Evolutionary conservation across 2,329 filamentous ascomycete genomes (phyloP).

Genomic region (Paraphaeosphaeria minitans): DNA sequence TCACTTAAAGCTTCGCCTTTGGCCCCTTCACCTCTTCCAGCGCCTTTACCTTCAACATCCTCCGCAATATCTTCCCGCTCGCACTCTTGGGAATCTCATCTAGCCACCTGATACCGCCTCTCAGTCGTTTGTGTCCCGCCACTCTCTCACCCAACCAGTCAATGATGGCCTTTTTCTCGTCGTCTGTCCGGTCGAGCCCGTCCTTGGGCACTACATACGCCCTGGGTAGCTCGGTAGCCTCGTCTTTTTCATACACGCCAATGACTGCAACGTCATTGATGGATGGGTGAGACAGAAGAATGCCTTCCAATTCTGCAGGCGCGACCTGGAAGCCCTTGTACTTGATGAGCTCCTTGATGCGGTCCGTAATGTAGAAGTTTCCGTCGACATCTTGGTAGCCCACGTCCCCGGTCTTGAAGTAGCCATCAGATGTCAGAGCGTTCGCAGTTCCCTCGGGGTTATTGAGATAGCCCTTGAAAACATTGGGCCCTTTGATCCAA

Average conservation of each 20-base stretch:
- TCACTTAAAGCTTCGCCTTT: conserved; percentile 52
- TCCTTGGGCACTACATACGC: conserved; percentile 44
- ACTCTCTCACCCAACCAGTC: conserved; percentile 52
- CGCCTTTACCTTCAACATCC: conserved; percentile 51
- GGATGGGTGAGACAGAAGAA: conserved; percentile 49
- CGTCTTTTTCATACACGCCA: conserved; percentile 51
- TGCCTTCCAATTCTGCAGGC: conserved; percentile 55
- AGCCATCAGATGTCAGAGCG: conserved; percentile 76
- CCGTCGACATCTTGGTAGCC: conserved; percentile 76
- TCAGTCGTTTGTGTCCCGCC: conserved; percentile 53
- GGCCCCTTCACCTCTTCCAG: conserved; percentile 46
- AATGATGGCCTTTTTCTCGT: conserved; percentile 47
- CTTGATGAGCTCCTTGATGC: conserved; percentile 55
- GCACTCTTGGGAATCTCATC: conserved; percentile 56
- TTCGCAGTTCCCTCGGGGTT: conserved; percentile 72
- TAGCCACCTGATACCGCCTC: conserved; percentile 53
- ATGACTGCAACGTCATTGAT: conserved; percentile 54
- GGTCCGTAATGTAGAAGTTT: conserved; percentile 90
- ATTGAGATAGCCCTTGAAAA: conserved; percentile 80
- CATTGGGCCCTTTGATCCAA: conserved; percentile 78
- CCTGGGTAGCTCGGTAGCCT: conserved; percentile 52
- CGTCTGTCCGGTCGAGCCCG: conserved; percentile 37
- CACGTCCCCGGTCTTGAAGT: conserved; percentile 90
- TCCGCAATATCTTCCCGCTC: conserved; percentile 54
- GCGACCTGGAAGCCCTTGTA: conserved; percentile 56